Evolutionary conservation across 176 grass and related monocot species (phyloP).

Genomic region (Oryza rufipogon): DNA sequence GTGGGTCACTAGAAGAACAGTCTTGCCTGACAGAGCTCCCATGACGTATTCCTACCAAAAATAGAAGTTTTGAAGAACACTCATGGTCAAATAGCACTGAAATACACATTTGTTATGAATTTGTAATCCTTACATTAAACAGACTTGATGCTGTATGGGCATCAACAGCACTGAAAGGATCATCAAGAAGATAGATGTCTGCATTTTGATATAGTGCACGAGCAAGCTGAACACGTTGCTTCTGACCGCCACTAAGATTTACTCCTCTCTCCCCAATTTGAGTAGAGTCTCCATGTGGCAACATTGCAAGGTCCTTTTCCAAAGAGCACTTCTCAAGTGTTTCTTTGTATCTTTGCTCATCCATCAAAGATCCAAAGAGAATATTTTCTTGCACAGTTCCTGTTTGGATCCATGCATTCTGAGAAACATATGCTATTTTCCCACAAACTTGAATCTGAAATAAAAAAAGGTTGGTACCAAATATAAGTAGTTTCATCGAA

Average conservation of each 20-base stretch:
- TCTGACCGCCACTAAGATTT: constrained; percentile 96
- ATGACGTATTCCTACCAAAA: constrained; percentile 82
- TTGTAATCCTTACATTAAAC: constrained; percentile 65
- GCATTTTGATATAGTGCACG: constrained; percentile 90
- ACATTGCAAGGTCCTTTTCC: constrained; percentile 76
- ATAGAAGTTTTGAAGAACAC: not conserved
- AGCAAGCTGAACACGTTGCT: constrained; percentile 91
- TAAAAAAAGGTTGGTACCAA: constrained; percentile 4
- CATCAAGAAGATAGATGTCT: constrained; percentile 89
- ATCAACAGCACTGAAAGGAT: constrained; percentile 98
- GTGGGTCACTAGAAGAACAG: constrained; percentile 84
- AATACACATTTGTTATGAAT: not conserved
- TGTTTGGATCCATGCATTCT: constrained; percentile 95
- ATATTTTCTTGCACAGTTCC: constrained; percentile 90
- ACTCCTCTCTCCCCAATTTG: constrained; percentile 91
- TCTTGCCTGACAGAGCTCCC: constrained; percentile 77
- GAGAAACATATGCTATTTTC: constrained; percentile 83
- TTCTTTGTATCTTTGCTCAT: constrained; percentile 71
- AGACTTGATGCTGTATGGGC: constrained; percentile 82
- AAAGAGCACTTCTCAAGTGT: constrained; percentile 77
- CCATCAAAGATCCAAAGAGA: constrained; percentile 75
- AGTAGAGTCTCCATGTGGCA: constrained; percentile 78
- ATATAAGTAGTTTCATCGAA: not conserved
- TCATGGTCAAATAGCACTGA: constrained; percentile 1
- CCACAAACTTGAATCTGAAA: constrained; percentile 82